Base-by-base conservation (phyloP, 345 rosid species). In the Viola odorata region DNA sequence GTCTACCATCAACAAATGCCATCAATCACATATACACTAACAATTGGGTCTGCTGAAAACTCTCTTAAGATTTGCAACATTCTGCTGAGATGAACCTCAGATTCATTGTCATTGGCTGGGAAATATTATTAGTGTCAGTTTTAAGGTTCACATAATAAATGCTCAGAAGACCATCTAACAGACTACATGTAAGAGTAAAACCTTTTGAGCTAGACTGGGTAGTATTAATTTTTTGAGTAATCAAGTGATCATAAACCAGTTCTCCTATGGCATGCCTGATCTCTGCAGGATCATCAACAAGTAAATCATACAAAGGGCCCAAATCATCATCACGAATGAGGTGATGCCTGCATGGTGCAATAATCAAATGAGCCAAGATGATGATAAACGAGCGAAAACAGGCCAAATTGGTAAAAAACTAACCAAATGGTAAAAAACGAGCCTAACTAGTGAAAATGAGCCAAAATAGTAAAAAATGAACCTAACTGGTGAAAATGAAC, bases 261-360 rank as follows among this genome's bases (percentile, higher is more conserved):
- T 85, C 97, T 65, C 99, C 99, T 57, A 94, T 90, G 45, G 99
- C 99, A 80, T 81, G 87, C 73, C 99, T 82, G 63, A 94, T 78
- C 58, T 94, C 97, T 65, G 95, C 84, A 12, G 97, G 97, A 61
- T 90, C 96, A 75, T 94, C 99, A 69, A 94, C 88, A 69, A 90
- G 97, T 69, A 94, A 63, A 75, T 94, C 99, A 73, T 94, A 94
- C 58, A 90, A 77, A 58, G 99, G 91, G 77, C 97, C 99, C 81
- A 94, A 84, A 82, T 90, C 95, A 62, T 94, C 99, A 66, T 94
- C 97, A 62, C 90, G 87, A 52, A 94, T 73, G 74, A 90, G 91
- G 79, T 90, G 99, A 80, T 94, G 96, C 79, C 99, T 90, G 82
- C 74, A 65, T 32, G 61, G 53, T 42, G 57, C 36, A 41, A 62